These are phyloP conservation scores for Calendula officinalis DNA, from an alignment of 129 eudicot species.

Conservation along the genomic window DNA sequence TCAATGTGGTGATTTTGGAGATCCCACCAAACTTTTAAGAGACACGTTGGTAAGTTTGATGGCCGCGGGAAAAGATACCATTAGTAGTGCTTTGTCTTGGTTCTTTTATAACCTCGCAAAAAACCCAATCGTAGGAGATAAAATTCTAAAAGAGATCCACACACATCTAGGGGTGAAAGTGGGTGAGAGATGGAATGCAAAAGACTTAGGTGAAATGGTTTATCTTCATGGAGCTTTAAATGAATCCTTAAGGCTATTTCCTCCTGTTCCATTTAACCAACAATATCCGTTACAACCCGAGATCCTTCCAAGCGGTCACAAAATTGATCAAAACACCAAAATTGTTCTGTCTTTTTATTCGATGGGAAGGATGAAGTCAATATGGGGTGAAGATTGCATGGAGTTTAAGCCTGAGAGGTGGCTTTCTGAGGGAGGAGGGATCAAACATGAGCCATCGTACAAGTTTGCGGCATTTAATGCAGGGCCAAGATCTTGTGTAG, in stretches of 20 bases:
- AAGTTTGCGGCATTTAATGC: too few relatives aligned
- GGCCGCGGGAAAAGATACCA: constrained; percentile 33
- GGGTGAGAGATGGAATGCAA: neutral
- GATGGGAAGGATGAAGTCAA: too few relatives aligned
- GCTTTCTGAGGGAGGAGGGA: too few relatives aligned
- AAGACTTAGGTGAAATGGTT: neutral
- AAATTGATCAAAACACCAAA: too few relatives aligned
- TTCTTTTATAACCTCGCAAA: constrained; percentile 16
- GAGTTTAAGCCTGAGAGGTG: too few relatives aligned
- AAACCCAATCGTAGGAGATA: constrained; percentile 24
- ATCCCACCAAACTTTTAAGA: neutral
- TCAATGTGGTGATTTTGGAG: neutral
- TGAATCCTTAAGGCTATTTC: neutral
- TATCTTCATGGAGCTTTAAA: constrained; percentile 7
- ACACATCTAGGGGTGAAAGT: neutral
- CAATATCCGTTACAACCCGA: too few relatives aligned
- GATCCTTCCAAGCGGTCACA: too few relatives aligned
- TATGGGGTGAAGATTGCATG: too few relatives aligned
- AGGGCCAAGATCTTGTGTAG: too few relatives aligned
- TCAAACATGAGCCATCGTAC: too few relatives aligned
- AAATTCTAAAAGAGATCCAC: constrained; percentile 1
- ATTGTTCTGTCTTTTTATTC: too few relatives aligned
- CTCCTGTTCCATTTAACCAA: too few relatives aligned
- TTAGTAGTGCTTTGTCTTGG: neutral
- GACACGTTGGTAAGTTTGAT: neutral